Evolutionary conservation across 805 yeast genomes (phyloP).

Genomic region (Kregervanrija delftensis): DNA sequence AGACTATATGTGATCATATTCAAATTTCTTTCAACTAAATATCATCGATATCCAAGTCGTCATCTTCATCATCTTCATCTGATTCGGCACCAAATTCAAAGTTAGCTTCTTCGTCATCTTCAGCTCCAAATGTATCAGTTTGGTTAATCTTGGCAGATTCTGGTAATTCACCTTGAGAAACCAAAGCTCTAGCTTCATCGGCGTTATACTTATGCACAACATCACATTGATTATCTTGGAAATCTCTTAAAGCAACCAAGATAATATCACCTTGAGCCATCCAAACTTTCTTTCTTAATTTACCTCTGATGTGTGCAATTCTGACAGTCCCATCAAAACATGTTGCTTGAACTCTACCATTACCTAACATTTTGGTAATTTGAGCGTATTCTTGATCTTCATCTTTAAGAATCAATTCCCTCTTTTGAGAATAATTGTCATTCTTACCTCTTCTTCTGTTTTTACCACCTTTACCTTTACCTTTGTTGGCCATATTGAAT

Average conservation of each 20-base stretch:
- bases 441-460: slow-evolving; percentile 99
- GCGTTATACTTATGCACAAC: slow-evolving; percentile 94
- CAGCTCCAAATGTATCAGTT: slow-evolving; percentile 94
- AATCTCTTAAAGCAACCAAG: slow-evolving; percentile 91
- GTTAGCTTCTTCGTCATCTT: slow-evolving; percentile 95
- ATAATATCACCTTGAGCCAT: slow-evolving; percentile 98
- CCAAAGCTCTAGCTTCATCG: slow-evolving; percentile 96
- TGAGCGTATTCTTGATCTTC: slow-evolving; percentile 99
- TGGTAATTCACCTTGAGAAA: slow-evolving; percentile 94
- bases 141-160: slow-evolving; percentile 96
- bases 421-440: slow-evolving; percentile 82
- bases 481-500: slow-evolving; percentile 35
- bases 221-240: slow-evolving; percentile 97
- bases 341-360: slow-evolving; percentile 90
- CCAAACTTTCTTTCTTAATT: slow-evolving; percentile 99
- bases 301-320: slow-evolving; percentile 98
- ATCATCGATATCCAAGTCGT: slow-evolving; percentile 87
- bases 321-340: slow-evolving; percentile 94
- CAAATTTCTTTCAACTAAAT: slow-evolving; percentile 39
- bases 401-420: slow-evolving; percentile 86
- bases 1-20: background rate
- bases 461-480: slow-evolving; percentile 64
- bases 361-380: slow-evolving; percentile 96
- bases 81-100: slow-evolving; percentile 96
- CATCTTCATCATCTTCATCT: slow-evolving; percentile 64